Evolutionary conservation across 1,284 basidiomycete genomes (phyloP).

Genomic region (Porogramme epimiltina): DNA sequence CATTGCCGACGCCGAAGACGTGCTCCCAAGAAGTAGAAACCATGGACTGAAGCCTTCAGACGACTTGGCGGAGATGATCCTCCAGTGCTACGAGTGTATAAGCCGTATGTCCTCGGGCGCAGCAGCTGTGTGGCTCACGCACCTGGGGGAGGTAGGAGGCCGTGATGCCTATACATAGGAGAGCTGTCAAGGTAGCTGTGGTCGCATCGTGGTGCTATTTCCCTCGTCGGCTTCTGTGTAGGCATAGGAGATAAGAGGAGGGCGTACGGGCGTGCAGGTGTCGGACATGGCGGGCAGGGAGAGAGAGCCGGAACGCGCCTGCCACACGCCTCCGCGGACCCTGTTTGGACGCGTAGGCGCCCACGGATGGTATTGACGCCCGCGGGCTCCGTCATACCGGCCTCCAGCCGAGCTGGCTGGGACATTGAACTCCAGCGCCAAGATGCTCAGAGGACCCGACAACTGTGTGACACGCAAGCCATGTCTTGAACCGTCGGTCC

Average conservation of each 20-base stretch:
- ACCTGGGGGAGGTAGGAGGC: conserved; percentile 91
- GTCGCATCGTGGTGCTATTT: conserved; percentile 74
- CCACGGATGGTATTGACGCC: background rate
- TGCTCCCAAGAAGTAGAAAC: conserved; percentile 93
- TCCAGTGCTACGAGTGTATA: conserved; percentile 52
- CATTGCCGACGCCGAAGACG: conserved; percentile 78
- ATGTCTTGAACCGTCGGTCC: too few species aligned
- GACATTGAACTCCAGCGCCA: too few species aligned
- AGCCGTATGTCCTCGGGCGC: background rate
- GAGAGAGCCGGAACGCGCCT: conserved; percentile 7
- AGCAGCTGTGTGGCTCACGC: conserved; percentile 21
- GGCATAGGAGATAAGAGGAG: background rate
- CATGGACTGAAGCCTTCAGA: conserved; percentile 91
- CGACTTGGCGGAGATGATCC: conserved; percentile 75
- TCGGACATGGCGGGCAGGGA: conserved; percentile 15
- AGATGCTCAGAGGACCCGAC: too few species aligned
- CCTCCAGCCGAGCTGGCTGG: too few species aligned
- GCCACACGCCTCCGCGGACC: conserved; percentile 16
- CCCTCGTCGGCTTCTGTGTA: background rate
- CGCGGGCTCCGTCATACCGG: too few species aligned
- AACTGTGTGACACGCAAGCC: too few species aligned
- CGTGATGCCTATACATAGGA: conserved; percentile 80
- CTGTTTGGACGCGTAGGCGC: conserved; percentile 10
- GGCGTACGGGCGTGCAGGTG: conserved; percentile 16
- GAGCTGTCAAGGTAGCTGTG: conserved; percentile 70